These are phyloP conservation scores for Leccinum angustisporum DNA, from an alignment of 1,284 basidiomycete species.

Conservation along the genomic window DNA sequence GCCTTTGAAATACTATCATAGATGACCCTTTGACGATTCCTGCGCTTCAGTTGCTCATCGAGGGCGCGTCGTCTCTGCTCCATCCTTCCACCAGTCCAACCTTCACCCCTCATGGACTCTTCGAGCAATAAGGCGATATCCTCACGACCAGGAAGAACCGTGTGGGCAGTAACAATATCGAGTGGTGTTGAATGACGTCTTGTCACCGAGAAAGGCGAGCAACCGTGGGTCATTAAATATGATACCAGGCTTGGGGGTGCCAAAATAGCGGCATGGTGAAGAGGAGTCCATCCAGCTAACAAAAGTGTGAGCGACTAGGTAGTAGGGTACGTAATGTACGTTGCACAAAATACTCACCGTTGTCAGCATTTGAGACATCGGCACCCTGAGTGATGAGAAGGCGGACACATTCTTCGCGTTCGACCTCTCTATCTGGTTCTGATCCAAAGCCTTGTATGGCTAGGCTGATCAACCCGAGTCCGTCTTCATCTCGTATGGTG, in stretches of 20 bases:
- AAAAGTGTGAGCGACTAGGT: slow-evolving; percentile 8
- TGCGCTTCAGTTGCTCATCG: slow-evolving; percentile 58
- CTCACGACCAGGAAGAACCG: slow-evolving; percentile 75
- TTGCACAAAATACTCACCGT: slow-evolving; percentile 45
- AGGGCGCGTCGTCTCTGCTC: slow-evolving; percentile 57
- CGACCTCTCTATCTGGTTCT: slow-evolving; percentile 78
- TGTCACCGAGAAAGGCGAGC: slow-evolving; percentile 76
- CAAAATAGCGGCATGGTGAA: slow-evolving; percentile 91
- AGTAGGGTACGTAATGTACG: not conserved
- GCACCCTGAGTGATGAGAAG: slow-evolving; percentile 79
- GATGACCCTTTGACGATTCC: slow-evolving; percentile 50
- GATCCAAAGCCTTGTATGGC: slow-evolving; percentile 84
- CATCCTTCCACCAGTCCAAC: slow-evolving; percentile 69
- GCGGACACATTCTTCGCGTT: slow-evolving; percentile 85
- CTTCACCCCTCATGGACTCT: slow-evolving; percentile 76
- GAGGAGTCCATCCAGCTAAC: slow-evolving; percentile 88
- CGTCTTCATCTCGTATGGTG: slow-evolving; percentile 76
- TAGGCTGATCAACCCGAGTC: slow-evolving; percentile 74
- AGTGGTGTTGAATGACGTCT: slow-evolving; percentile 77
- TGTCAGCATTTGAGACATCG: slow-evolving; percentile 62
- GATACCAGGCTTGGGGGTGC: slow-evolving; percentile 91
- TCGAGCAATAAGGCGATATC: slow-evolving; percentile 79
- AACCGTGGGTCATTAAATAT: slow-evolving; percentile 89
- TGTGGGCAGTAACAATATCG: slow-evolving; percentile 82
- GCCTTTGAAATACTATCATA: slow-evolving; percentile 55